A percentile compares a stretch with the other conserved stretches of the same genome.
Conservation (phyloP, 352 stramenopile genomes). For the Pythium brachiatum region DNA sequence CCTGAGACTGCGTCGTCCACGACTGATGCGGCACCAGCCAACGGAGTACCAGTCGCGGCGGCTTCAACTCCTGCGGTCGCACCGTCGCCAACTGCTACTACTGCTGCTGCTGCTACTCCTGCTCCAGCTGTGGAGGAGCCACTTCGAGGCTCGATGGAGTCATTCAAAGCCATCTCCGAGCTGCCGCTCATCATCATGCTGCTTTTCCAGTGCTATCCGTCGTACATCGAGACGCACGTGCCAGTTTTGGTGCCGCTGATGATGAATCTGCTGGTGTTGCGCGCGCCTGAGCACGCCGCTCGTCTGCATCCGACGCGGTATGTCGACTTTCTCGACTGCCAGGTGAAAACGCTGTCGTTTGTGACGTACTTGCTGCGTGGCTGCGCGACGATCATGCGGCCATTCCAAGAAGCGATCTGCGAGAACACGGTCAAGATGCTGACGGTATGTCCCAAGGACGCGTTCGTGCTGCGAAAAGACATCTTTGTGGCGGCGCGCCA, state of each 20-base stretch:
- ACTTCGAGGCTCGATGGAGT: constrained; percentile 85
- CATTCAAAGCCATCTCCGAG: constrained; percentile 96
- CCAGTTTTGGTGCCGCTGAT: constrained; percentile 95
- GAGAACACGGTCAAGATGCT: constrained; percentile 94
- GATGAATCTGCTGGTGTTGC: constrained; percentile 93
- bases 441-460: constrained; percentile 92
- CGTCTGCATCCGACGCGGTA: constrained; percentile 67
- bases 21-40: not conserved
- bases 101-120: not conserved
- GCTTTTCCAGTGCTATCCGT: constrained; percentile 97
- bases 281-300: constrained; percentile 56
- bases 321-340: constrained; percentile 92
- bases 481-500: constrained; percentile 95
- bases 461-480: constrained; percentile 94
- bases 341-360: constrained; percentile 98
- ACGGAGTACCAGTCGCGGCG: not conserved
- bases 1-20: not conserved
- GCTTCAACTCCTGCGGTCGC: not conserved
- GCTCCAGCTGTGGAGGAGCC: constrained; percentile 27
- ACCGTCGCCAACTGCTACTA: not conserved
- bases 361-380: constrained; percentile 95
- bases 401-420: constrained; percentile 94
- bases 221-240: constrained; percentile 95
- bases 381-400: constrained; percentile 92
- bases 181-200: constrained; percentile 98